Base-by-base conservation (phyloP, 257 asterid species). In the Avicennia marina region DNA sequence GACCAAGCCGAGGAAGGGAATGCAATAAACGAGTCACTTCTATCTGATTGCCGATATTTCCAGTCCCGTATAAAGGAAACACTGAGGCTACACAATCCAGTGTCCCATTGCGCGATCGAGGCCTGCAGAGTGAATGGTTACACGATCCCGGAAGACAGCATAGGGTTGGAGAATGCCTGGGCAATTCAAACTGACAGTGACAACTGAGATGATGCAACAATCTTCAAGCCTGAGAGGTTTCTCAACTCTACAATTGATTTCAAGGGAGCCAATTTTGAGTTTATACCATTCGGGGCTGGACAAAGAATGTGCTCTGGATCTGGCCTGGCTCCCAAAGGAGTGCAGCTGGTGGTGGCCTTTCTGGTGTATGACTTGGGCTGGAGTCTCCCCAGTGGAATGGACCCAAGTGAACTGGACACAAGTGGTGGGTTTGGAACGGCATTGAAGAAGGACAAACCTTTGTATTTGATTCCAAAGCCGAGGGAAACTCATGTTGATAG, bases 31-130 rank as follows among this genome's bases (percentile, higher is more conserved):
- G 69, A 64, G 1, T 27, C 47, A 6, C 36, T 44, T 0, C 6
- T 64, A 32, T 21, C 55, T 0, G 20, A 24, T 7, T 53, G 48
- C 0, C 38, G 17, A 12, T 64, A 64, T 11, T 53, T 54, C 24
- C 63, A 64, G 17, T 62, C 69, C 13, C 54, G 69, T 38, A 44
- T 53, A 8, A 64, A 31, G 2, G 69, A 64, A 45, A 53, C 49
- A 6, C 13, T 53, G 21, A 53, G 69, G 18, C 62, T 64, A 2
- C 62, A 54, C 38, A 4, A 31, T 36, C 63, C 56, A 11, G 13
- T 53, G 15, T 62, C 62, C 1, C 69, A 34, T 39, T 36, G 40
- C 0, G 62, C 69, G 11, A 63, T 15, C 0, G 39, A 63, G 22
- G 20, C 53, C 0, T 63, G 69, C 46, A 19, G 5, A 7, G 26